Evolutionary conservation across 306 rosid genomes (phyloP).

Genomic region (Malus asiatica): DNA sequence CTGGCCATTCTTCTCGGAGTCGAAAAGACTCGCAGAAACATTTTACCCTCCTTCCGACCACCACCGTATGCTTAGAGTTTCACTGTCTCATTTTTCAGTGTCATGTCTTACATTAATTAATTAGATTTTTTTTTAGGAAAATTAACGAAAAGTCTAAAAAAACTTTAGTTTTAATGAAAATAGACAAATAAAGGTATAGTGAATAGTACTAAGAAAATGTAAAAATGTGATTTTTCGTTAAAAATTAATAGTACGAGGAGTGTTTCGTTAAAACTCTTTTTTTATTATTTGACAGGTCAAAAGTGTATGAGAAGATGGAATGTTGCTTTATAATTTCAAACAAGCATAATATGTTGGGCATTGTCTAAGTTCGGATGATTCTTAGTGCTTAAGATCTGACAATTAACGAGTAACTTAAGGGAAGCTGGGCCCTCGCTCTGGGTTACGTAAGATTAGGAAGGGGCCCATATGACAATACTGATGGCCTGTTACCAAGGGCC

Average conservation of each 20-base stretch:
- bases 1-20: no score
- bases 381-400: slow-evolving; percentile 6
- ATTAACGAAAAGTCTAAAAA: no score
- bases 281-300: background rate
- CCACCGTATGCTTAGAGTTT: background rate
- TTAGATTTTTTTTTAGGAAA: background rate
- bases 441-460: background rate
- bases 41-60: no score
- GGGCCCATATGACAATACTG: slow-evolving; percentile 5
- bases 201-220: fast-evolving
- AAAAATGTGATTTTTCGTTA: no score
- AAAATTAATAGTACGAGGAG: no score
- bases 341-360: background rate
- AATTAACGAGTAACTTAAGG: background rate
- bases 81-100: background rate
- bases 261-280: no score
- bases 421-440: slow-evolving; percentile 11
- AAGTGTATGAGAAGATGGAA: background rate
- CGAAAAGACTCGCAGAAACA: no score
- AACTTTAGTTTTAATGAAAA: no score
- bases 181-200: no score
- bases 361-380: no score
- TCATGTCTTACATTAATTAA: background rate
- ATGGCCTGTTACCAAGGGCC: background rate
- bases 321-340: background rate